Evolutionary conservation across 225 moss, liverwort and hornwort species (phyloP).

Genomic region (Pseudisothecium myosuroides): DNA sequence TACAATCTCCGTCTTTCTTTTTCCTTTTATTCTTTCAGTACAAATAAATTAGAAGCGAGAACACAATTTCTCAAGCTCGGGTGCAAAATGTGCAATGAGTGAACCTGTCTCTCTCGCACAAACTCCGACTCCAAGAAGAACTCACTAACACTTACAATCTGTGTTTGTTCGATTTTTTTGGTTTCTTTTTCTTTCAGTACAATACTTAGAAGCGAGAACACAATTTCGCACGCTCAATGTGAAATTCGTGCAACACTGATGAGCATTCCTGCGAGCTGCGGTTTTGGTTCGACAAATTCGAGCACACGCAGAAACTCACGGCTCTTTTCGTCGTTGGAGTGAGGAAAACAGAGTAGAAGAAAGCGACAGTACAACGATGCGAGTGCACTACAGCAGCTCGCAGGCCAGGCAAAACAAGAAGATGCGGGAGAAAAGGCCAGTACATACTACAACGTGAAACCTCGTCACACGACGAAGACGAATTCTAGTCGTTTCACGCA

Average conservation of each 20-base stretch:
- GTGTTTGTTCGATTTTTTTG: background rate
- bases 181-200: background rate
- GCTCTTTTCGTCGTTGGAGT: background rate
- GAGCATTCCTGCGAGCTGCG: background rate
- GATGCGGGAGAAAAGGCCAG: background rate
- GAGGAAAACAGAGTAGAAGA: background rate
- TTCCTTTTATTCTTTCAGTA: background rate
- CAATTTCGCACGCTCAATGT: background rate
- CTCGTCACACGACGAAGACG: background rate
- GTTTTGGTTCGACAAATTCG: conserved; percentile 2
- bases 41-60: background rate
- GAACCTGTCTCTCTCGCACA: background rate
- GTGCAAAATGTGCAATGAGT: background rate
- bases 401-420: background rate
- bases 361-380: background rate
- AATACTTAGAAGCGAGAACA: background rate
- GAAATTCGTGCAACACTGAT: background rate
- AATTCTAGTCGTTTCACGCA: conserved; percentile 3
- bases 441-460: background rate
- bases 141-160: background rate
- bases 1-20: background rate
- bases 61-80: background rate
- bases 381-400: background rate
- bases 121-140: background rate
- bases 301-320: background rate